Evolutionary conservation across 164 flowering plant genomes (phyloP).

Genomic region (Cinnamomum micranthum): DNA sequence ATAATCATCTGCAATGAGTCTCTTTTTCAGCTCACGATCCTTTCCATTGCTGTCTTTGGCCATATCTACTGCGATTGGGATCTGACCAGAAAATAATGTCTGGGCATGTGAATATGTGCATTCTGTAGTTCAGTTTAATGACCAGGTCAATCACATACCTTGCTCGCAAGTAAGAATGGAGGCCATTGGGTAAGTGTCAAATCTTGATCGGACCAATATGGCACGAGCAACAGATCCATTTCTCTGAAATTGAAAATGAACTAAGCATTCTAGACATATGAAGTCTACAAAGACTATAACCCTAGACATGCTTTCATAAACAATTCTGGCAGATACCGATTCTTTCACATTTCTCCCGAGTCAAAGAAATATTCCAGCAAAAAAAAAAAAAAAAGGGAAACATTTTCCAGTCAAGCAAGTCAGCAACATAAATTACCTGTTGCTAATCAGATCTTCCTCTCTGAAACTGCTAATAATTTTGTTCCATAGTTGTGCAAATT

Average conservation of each 20-base stretch:
- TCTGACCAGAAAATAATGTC: slow-evolving; percentile 37
- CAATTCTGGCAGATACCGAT: not conserved
- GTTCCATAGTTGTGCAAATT: slow-evolving; percentile 97
- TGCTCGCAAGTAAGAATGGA: slow-evolving; percentile 97
- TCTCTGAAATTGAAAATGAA: slow-evolving; percentile 45
- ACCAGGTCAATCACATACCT: slow-evolving; percentile 39
- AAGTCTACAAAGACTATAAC: not conserved
- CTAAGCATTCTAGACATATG: not conserved
- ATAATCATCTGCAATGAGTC: slow-evolving; percentile 61
- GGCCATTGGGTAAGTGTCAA: slow-evolving; percentile 90
- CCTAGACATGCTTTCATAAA: not conserved
- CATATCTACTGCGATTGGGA: slow-evolving; percentile 97
- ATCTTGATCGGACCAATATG: slow-evolving; percentile 92
- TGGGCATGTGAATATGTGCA: not conserved
- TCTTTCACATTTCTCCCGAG: not conserved
- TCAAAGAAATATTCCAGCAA: not conserved
- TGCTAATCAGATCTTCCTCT: slow-evolving; percentile 87
- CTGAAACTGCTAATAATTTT: slow-evolving; percentile 83
- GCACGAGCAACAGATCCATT: slow-evolving; percentile 92
- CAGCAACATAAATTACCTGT: slow-evolving; percentile 38
- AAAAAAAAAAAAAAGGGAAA: not conserved
- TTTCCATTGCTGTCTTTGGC: slow-evolving; percentile 94
- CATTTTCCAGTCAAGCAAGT: not conserved
- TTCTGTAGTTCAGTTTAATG: not conserved
- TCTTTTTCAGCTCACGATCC: slow-evolving; percentile 71